Evolutionary conservation across 371 early-diverging fungal genomes (phyloP), one percentile per base, ranked within the genome.

Genomic region (Circinella umbellata): DNA sequence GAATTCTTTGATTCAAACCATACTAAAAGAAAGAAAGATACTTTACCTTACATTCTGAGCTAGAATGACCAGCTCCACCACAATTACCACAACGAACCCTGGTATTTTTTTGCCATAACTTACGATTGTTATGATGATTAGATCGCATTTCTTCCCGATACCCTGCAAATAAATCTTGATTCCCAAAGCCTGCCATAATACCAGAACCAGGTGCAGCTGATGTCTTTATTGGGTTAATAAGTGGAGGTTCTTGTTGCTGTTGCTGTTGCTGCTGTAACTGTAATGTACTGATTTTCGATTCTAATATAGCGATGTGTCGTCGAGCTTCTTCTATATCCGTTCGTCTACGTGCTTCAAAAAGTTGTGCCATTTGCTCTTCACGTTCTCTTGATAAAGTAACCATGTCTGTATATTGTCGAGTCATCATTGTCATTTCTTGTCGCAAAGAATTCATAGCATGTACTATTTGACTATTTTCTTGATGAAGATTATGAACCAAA

Each of bases 321-420:
- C 77, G 73, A 0, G 77, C 71, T 60, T 84, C 81, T 34, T 86
- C 84, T 79, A 83, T 79, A 70, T 86, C 86, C 3, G 71, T 70
- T 36, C 80, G 73, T 69, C 83, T 81, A 35, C 79, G 81, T 54
- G 79, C 75, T 46, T 73, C 66, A 46, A 51, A 69, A 11, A 69
- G 27, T 57, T 68, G 68, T 27, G 57, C n/a, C 55, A 64, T 53
- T 49, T 69, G 70, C 37, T 64, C 65, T 36, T 84, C 86, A n/a
- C 81, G 83, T 49, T 84, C 84, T 11, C 84, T 82, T 17, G 79
- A 77, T 47, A 82, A 59, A 4, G 76, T 69, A 18, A 81, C 75
- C 61, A 82, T 59, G 15, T 82, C 82, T 13, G 79, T 73, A 51
- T 83, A 82, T 37, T 80, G 78, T 51, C 71, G 72, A 6, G 77